Evolutionary conservation across 495 filamentous ascomycete genomes (phyloP), one percentile per base, ranked within the genome.

Genomic region (Parathielavia hyrcaniae): DNA sequence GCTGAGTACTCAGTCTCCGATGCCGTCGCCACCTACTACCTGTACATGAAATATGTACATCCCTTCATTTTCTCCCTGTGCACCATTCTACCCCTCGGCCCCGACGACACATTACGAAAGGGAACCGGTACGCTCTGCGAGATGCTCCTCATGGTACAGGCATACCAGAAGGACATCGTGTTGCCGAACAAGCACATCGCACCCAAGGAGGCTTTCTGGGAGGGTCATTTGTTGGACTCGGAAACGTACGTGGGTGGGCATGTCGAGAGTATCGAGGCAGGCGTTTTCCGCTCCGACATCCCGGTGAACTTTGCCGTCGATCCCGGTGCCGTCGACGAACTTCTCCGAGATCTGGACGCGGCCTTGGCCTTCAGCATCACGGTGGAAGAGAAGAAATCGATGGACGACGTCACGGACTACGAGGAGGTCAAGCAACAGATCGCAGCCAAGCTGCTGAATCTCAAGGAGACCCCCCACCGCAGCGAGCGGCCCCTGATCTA

Each of bases 11-110:
- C 93, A 0, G 93, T 99, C 45, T 99, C 93, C 62, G 93, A 99
- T 82, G 93, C 93, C 32, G 93, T 99, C 19, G 93, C 93, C 4
- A 99, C 93, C 3, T 99, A 97, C 70, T 99, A 99, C 67, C 79
- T 99, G 44, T 99, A 99, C 76, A 99, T 97, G 93, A 99, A 99
- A 88, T 99, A 99, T 72, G 90, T 99, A 20, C 93, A 99, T 68
- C 93, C 93, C 1, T 99, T 99, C 75, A 92, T 99, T 70, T 99
- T 97, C 78, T 96, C 93, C 0, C 77, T 99, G 0, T 97, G 93
- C 73, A 99, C 90, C 0, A 96, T 99, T 73, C 80, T 99, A 69
- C 93, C 93, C 0, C 77, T 99, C 1, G 90, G 89, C 32, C 87
- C 91, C 16, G 91, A 99, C 66, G 91, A 97, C 69, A 89, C 90